Base-by-base conservation (phyloP, 2,329 filamentous ascomycete species). In the Decorospora gaudefroyi region DNA sequence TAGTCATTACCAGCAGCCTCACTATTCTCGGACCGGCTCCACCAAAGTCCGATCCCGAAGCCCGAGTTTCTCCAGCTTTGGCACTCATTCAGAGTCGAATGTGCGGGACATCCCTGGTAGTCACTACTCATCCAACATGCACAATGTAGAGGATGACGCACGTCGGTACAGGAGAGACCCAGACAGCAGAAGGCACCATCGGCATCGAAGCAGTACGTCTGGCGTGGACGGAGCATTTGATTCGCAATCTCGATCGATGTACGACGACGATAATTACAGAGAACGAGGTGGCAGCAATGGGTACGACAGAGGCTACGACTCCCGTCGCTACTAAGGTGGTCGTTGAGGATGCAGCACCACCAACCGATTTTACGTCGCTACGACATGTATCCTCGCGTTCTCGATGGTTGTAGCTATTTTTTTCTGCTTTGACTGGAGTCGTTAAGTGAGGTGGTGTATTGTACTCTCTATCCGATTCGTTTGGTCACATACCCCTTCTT, bases 1-100 rank as follows among this genome's bases (percentile, higher is more conserved):
- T 26, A 17, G 38, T 8, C 52, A 57, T 17, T 49, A 57, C 16
- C 55, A 58, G 6, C 52, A 55, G n/a, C 51, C 57, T 7, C 51
- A 54, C 12, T 53, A 62, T 25, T 48, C 63, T 23, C 65, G 62
- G 13, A 51, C 53, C n/a, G 42, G 39, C 30, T 51, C 59, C 4
- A 55, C 55, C 29, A 37, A 49, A 4, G 57, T 56, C 17, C 63
- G 68, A 21, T 50, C 60, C 2, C 49, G 63, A 32, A 71, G 69
- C 30, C 69, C 69, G 6, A 66, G 61, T 29, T 68, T 67, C 44
- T 64, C 65, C 19, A 56, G 49, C 34, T 65, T 67, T 19, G 67
- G 65, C 12, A 69, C 58, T 1, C 55, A 61, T 19, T 70, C 68
- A 6, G 69, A 72, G 17, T 51, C 65, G 4, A 59, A 57, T 12